Conservation (phyloP, 768 basidiomycete genomes). For the Nidularia pulvinata region DNA sequence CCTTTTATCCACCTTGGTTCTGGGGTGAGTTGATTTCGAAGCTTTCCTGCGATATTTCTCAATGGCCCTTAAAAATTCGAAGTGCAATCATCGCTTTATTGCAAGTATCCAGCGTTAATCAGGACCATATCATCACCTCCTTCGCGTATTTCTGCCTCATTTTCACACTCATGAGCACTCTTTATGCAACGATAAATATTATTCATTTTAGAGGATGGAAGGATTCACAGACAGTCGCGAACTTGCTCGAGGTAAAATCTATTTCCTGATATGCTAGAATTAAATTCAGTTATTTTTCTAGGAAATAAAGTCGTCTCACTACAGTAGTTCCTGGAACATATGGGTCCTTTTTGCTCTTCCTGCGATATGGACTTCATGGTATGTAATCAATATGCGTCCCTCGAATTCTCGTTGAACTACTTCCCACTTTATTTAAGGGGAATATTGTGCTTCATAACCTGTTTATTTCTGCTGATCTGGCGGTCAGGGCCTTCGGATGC, state of each 20-base stretch:
- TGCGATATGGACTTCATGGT: neutral
- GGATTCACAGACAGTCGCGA: neutral
- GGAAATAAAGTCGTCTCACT: neutral
- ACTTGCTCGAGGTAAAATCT: neutral
- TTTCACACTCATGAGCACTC: neutral
- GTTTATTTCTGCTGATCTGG: neutral
- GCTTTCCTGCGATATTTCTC: neutral
- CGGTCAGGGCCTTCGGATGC: neutral
- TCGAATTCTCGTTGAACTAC: neutral
- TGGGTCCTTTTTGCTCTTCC: neutral
- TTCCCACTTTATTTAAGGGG: neutral
- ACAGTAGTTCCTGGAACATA: neutral
- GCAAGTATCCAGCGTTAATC: neutral
- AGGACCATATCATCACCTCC: neutral
- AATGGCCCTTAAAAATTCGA: neutral
- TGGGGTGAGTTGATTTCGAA: neutral
- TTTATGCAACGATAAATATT: neutral
- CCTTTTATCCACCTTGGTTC: neutral
- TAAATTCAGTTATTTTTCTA: neutral
- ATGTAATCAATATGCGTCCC: neutral
- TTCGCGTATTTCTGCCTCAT: neutral
- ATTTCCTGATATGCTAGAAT: neutral
- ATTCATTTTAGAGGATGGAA: neutral
- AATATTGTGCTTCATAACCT: neutral
- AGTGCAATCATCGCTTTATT: neutral